These are phyloP conservation scores for Echium plantagineum DNA, from an alignment of 257 asterid genomes.

Conservation along the genomic window DNA sequence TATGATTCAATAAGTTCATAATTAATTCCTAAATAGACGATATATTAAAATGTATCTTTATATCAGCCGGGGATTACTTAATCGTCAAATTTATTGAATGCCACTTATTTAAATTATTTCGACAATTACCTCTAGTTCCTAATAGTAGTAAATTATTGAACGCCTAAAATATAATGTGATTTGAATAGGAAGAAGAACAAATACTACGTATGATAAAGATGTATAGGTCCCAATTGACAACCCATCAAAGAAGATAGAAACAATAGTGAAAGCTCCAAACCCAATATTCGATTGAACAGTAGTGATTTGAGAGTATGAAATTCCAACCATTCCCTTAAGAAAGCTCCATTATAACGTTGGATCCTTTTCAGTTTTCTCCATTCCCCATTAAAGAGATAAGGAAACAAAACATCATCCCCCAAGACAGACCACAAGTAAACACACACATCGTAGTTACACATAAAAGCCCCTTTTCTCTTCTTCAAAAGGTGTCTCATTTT, in stretches of 20 bases:
- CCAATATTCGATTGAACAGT: slow-evolving; percentile 30
- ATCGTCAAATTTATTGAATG: no score
- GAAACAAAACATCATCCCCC: slow-evolving; percentile 2
- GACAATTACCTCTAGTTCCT: no score
- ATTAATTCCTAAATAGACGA: no score
- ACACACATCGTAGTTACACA: slow-evolving; percentile 5
- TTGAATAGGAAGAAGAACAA: no score
- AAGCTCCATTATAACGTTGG: slow-evolving; percentile 8
- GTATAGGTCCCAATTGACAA: no score
- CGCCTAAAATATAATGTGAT: no score
- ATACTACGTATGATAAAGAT: no score
- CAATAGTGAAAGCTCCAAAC: slow-evolving; percentile 12
- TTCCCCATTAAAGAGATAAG: background rate
- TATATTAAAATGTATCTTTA: no score
- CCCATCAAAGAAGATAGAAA: slow-evolving; percentile 5
- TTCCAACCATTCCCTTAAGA: slow-evolving; percentile 35
- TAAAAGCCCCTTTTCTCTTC: slow-evolving; percentile 7
- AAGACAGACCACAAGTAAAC: background rate
- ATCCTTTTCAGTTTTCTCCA: slow-evolving; percentile 6
- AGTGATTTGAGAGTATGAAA: slow-evolving; percentile 24
- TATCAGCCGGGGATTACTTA: no score
- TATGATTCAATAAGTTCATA: no score
- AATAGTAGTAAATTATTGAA: no score
- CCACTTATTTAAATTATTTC: no score
- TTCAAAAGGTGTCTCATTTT: slow-evolving; percentile 11